Evolutionary conservation across 179 eudicot genomes (phyloP).

Genomic region (Vitellaria paradoxa): DNA sequence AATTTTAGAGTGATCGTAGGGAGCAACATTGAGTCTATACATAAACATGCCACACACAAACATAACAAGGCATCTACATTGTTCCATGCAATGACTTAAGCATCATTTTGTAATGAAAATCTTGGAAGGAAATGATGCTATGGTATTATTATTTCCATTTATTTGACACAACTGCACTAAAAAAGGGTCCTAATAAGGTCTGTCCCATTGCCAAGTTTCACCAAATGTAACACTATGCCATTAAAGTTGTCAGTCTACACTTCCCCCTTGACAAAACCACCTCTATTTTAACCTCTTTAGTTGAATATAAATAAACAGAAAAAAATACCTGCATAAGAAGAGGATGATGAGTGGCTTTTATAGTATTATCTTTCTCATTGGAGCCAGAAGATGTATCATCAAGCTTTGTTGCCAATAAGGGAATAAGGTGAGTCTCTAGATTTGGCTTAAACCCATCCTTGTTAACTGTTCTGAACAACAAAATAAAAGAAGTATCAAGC

Average conservation of each 20-base stretch:
- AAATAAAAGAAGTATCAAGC: constrained; percentile 2
- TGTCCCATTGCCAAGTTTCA: neutral
- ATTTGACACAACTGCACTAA: neutral
- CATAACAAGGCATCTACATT: neutral
- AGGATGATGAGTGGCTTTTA: constrained; percentile 74
- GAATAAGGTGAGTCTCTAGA: constrained; percentile 90
- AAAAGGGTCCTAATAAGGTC: neutral
- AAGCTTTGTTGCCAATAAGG: constrained; percentile 63
- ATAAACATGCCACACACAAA: neutral
- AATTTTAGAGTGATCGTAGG: no score
- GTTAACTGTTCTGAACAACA: constrained; percentile 64
- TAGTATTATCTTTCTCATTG: constrained; percentile 40
- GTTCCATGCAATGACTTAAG: neutral
- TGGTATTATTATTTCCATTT: neutral
- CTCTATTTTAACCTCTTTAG: neutral
- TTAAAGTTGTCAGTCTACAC: neutral
- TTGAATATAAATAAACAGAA: neutral
- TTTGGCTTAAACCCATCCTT: constrained; percentile 94
- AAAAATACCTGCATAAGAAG: constrained; percentile 72
- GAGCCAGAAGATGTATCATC: constrained; percentile 47
- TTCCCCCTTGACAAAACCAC: neutral
- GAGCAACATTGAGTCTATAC: no score
- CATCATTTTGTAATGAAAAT: neutral
- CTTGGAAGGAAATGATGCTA: neutral
- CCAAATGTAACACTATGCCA: neutral